phyloP scores from a whole-genome alignment of 2,329 filamentous ascomycete genomes.

The Phoma sp. region DNA sequence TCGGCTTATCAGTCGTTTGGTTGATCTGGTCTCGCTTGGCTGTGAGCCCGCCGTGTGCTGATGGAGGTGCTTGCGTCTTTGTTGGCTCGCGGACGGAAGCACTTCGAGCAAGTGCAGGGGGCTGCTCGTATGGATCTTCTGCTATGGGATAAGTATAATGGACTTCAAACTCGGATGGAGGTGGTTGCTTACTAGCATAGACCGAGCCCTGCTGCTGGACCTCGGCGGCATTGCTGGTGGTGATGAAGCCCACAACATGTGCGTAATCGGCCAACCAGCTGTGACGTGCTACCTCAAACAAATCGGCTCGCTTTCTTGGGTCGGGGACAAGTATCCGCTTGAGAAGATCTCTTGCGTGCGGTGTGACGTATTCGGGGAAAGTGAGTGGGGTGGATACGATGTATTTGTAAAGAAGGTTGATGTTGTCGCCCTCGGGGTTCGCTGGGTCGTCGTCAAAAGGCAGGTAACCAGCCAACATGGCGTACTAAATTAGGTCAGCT shows the following conservation, averaged over 20 bases:
- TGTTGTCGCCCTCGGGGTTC: constrained; percentile 98
- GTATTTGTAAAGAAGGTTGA: constrained; percentile 98
- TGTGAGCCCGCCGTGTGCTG: constrained; percentile 65
- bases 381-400: constrained; percentile 96
- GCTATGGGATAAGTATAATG: constrained; percentile 18
- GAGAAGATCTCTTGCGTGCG: constrained; percentile 90
- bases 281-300: constrained; percentile 96
- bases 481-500: constrained; percentile 70
- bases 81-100: constrained; percentile 89
- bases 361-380: constrained; percentile 98
- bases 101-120: constrained; percentile 77
- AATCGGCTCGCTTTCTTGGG: constrained; percentile 89
- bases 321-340: constrained; percentile 94
- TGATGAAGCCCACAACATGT: constrained; percentile 96
- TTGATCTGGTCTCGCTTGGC: constrained; percentile 80
- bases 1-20: constrained; percentile 68
- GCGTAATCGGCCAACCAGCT: constrained; percentile 98
- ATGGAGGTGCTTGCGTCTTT: constrained; percentile 64
- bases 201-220: constrained; percentile 72
- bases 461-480: constrained; percentile 96
- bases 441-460: constrained; percentile 98
- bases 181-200: constrained; percentile 56
- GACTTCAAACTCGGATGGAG: background rate
- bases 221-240: constrained; percentile 89
- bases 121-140: constrained; percentile 65